phyloP scores from a whole-genome alignment of 805 yeast species.

The Myxozyma monticola region DNA sequence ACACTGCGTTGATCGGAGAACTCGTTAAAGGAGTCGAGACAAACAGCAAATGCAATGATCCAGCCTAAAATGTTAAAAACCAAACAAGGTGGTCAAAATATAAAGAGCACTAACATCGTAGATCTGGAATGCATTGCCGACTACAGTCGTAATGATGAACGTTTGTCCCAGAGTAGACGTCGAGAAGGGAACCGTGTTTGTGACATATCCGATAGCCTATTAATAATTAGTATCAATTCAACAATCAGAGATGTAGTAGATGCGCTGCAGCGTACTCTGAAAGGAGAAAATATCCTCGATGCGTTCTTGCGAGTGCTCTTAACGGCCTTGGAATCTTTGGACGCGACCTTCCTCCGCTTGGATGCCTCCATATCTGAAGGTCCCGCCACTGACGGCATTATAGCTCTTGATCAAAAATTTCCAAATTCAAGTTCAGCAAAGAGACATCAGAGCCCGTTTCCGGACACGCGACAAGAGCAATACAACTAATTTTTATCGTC shows the following conservation, averaged over 20 bases:
- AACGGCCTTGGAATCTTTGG: not conserved
- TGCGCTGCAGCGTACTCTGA: constrained; percentile 50
- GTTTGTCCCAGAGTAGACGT: constrained; percentile 85
- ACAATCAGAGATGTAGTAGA: not conserved
- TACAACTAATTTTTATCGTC: no score
- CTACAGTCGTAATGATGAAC: constrained; percentile 83
- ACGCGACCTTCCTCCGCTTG: constrained; percentile 19
- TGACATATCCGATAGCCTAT: constrained; percentile 73
- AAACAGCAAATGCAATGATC: constrained; percentile 78
- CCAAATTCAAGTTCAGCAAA: no score
- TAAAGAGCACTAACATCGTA: constrained; percentile 58
- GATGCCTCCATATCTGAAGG: constrained; percentile 4
- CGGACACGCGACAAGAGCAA: no score
- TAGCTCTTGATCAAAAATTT: no score
- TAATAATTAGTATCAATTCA: not conserved
- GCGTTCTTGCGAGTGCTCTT: constrained; percentile 24
- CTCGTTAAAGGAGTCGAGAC: constrained; percentile 80
- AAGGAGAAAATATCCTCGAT: constrained; percentile 78
- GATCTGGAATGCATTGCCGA: constrained; percentile 86
- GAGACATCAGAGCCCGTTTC: no score
- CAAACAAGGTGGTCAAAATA: not conserved
- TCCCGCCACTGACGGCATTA: constrained; percentile 18
- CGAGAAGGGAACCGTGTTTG: constrained; percentile 82
- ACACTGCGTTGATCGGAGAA: constrained; percentile 63
- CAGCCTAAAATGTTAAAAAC: constrained; percentile 41